Evolutionary conservation across 1,284 basidiomycete genomes (phyloP).

Genomic region (Ustilago curta): DNA sequence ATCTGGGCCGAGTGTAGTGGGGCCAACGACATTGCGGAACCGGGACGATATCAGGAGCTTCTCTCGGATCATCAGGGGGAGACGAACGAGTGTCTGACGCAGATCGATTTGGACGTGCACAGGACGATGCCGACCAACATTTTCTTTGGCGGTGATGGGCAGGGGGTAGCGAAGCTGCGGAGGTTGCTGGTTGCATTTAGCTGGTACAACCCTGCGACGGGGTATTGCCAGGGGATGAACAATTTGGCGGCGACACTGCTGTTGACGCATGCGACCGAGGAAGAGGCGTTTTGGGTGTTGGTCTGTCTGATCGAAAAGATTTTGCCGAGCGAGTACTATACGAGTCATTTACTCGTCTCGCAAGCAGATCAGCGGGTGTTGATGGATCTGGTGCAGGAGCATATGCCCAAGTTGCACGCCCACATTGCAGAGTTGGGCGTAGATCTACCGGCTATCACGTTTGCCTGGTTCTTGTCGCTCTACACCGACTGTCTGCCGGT

Average conservation of each 20-base stretch:
- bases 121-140: conserved; percentile 87
- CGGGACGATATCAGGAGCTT: conserved; percentile 88
- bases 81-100: conserved; percentile 75
- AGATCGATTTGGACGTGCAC: conserved; percentile 93
- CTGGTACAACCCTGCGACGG: conserved; percentile 73
- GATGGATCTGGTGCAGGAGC: conserved; percentile 83
- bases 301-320: conserved; percentile 77
- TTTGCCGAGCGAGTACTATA: conserved; percentile 71
- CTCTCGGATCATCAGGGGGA: conserved; percentile 75
- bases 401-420: conserved; percentile 79
- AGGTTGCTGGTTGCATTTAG: conserved; percentile 91
- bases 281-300: conserved; percentile 97
- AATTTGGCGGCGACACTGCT: conserved; percentile 91
- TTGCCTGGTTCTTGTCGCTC: conserved; percentile 96
- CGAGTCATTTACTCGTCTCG: conserved; percentile 75
- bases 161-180: conserved; percentile 89
- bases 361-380: conserved; percentile 93
- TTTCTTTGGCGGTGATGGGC: conserved; percentile 95
- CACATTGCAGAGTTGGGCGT: conserved; percentile 85
- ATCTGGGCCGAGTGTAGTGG: conserved; percentile 91
- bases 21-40: conserved; percentile 88
- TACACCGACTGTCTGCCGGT: conserved; percentile 97
- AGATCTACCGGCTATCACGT: conserved; percentile 92
- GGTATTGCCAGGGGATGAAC: conserved; percentile 80
- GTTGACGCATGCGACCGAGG: conserved; percentile 90